Base-by-base conservation (phyloP, 345 rosid genomes). In the Schrenkiella parvula region DNA sequence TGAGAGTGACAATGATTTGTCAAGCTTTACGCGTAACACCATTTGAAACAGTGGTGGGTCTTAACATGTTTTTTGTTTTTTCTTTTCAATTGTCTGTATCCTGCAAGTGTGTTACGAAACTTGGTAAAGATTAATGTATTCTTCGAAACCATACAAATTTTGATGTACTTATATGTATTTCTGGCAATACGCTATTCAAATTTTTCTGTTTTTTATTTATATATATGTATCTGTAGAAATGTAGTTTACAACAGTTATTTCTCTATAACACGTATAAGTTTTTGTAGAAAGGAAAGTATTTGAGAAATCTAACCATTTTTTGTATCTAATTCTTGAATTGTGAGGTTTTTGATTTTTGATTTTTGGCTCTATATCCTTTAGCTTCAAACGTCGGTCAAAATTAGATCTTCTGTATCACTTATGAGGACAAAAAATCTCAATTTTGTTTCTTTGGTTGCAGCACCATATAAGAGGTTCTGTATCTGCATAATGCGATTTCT, bases 1-100 rank as follows among this genome's bases (percentile, higher is more conserved):
- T 51, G 47, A 26, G 50, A 65, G 42, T 73, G 78, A 73, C n/a
- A 57, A 66, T 65, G 78, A 73, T 73, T 48, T 55, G 60, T 47
- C 21, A 66, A 66, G 66, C 34, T 47, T 66, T 73, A 66, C 11
- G 37, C 17, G 58, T 66, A 65, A 56, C 66, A 65, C 77, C 77
- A 56, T 6, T 44, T 47, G 63, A 42, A 63, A 8, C 41, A 29
- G 44, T 63, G 77, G 77, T 64, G 77, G 77, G 77, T 55, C 77
- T 50, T 28, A 54, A 55, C 11, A 51, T 55, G 46, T 13, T 59
- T 58, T 53, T 53, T 17, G n/a, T n/a, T 13, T 59, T 58, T 50
- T 17, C 19, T 44, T 8, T 6, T 19, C 23, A 18, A 18, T 63
- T 63, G 76, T 64, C 77, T 53, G 15, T 55, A 42, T 73, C 67